A percentile compares a stretch with the other conserved stretches of the same genome.
Evolutionary conservation across 2,329 filamentous ascomycete genomes (phyloP).

Genomic region (Mycogone perniciosa): DNA sequence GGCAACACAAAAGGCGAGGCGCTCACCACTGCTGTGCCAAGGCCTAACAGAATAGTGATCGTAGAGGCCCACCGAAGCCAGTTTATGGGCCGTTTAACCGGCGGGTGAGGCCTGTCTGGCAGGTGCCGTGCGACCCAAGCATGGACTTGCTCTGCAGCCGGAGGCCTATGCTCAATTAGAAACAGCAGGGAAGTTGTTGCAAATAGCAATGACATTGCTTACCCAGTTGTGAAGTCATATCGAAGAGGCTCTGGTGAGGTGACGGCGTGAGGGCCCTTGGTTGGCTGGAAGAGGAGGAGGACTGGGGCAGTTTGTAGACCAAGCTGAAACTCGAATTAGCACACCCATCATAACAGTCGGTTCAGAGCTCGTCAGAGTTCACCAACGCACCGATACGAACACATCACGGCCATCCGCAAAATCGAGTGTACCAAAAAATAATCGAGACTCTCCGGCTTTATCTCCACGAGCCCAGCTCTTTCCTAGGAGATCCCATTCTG

Average conservation of each 20-base stretch:
- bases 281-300: slow-evolving; percentile 80
- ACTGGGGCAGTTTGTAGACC: slow-evolving; percentile 92
- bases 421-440: slow-evolving; percentile 81
- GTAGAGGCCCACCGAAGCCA: slow-evolving; percentile 67
- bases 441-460: slow-evolving; percentile 61
- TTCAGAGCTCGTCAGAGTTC: too few relatives aligned
- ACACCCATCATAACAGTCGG: too few relatives aligned
- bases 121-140: slow-evolving; percentile 73
- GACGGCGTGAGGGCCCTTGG: slow-evolving; percentile 71
- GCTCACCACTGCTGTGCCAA: slow-evolving; percentile 61
- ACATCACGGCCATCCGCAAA: slow-evolving; percentile 77
- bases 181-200: not conserved
- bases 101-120: slow-evolving; percentile 68
- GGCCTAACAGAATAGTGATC: slow-evolving; percentile 62
- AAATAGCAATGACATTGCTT: slow-evolving; percentile 26
- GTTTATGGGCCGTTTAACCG: slow-evolving; percentile 80
- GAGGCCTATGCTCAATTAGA: slow-evolving; percentile 44
- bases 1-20: slow-evolving; percentile 75
- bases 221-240: slow-evolving; percentile 83
- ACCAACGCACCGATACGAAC: slow-evolving; percentile 69
- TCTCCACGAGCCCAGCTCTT: slow-evolving; percentile 86
- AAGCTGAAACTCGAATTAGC: slow-evolving; percentile 49
- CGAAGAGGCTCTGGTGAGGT: slow-evolving; percentile 61
- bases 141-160: slow-evolving; percentile 71
- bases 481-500: slow-evolving; percentile 83